phyloP scores from a whole-genome alignment of 2,329 filamentous ascomycete genomes.

The Fusarium staphyleae region DNA sequence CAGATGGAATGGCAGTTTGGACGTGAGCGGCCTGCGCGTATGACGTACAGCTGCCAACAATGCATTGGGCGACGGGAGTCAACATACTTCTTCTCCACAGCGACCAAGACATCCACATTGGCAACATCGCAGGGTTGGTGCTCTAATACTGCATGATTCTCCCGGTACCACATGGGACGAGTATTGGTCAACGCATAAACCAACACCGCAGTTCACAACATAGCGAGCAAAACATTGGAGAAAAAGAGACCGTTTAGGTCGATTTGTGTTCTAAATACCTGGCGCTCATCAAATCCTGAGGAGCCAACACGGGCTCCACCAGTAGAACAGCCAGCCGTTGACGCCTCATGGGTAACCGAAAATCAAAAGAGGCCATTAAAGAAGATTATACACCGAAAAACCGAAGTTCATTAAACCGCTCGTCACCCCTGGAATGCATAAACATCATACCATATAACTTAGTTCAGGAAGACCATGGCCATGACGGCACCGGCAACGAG shows the following conservation, averaged over 20 bases:
- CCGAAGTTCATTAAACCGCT: slow-evolving; percentile 37
- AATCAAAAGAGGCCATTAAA: slow-evolving; percentile 40
- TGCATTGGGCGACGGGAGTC: slow-evolving; percentile 7
- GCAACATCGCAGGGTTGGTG: too few species aligned
- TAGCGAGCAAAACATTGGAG: neutral
- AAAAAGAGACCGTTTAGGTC: slow-evolving; percentile 29
- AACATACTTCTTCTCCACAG: slow-evolving; percentile 19
- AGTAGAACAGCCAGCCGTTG: slow-evolving; percentile 34
- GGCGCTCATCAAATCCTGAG: slow-evolving; percentile 33
- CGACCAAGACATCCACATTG: too few species aligned
- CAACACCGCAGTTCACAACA: neutral
- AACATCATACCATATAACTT: slow-evolving; percentile 35
- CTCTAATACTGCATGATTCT: too few species aligned
- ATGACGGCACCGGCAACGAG: slow-evolving; percentile 46
- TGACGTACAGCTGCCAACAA: slow-evolving; percentile 2
- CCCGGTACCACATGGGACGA: neutral
- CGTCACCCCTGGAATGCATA: slow-evolving; percentile 27
- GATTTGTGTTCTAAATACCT: slow-evolving; percentile 39
- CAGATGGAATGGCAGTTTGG: slow-evolving; percentile 19
- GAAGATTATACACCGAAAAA: slow-evolving; percentile 40
- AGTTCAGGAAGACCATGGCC: slow-evolving; percentile 46
- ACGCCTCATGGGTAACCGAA: slow-evolving; percentile 41
- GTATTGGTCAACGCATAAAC: slow-evolving; percentile 4
- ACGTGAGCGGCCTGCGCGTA: slow-evolving; percentile 23
- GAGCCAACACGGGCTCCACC: slow-evolving; percentile 31